A percentile compares a stretch with the other conserved stretches of the same genome.
These are phyloP conservation scores for Pseudogymnoascus destructans DNA, from an alignment of 2,329 filamentous ascomycete species.

Conservation along the genomic window DNA sequence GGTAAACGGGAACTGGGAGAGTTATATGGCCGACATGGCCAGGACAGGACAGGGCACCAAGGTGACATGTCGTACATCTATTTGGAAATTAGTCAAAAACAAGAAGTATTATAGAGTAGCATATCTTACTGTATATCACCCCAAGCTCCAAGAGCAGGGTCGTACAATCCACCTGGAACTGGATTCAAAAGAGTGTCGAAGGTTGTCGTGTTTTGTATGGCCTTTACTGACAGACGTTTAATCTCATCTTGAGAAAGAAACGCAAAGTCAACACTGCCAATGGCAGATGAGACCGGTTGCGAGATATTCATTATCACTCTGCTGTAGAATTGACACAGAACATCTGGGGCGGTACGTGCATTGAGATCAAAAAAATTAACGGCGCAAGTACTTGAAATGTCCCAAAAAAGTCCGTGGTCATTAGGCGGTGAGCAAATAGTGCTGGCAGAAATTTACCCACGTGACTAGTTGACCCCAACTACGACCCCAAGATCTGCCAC, in stretches of 20 bases:
- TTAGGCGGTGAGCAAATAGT: slow-evolving; percentile 3
- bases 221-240: slow-evolving; percentile 77
- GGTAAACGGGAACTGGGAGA: slow-evolving; percentile 83
- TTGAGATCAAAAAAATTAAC: slow-evolving; percentile 8
- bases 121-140: slow-evolving; percentile 61
- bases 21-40: slow-evolving; percentile 94
- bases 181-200: slow-evolving; percentile 87
- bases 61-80: slow-evolving; percentile 86
- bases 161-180: slow-evolving; percentile 81
- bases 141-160: slow-evolving; percentile 82
- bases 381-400: slow-evolving; percentile 5
- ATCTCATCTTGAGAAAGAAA: slow-evolving; percentile 77
- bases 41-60: slow-evolving; percentile 68
- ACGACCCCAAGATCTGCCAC: not conserved
- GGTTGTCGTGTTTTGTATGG: slow-evolving; percentile 86
- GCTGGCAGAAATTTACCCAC: slow-evolving; percentile 5
- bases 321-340: not conserved
- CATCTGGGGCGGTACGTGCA: slow-evolving; percentile 9
- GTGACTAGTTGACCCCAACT: slow-evolving; percentile 7
- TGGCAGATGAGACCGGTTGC: slow-evolving; percentile 69
- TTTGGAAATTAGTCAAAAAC: slow-evolving; percentile 14
- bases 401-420: slow-evolving; percentile 8
- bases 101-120: not conserved
- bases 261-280: slow-evolving; percentile 80
- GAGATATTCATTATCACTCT: slow-evolving; percentile 50